These are phyloP conservation scores for Shiraia bambusicola DNA, from an alignment of 2,329 filamentous ascomycete species.

Conservation along the genomic window DNA sequence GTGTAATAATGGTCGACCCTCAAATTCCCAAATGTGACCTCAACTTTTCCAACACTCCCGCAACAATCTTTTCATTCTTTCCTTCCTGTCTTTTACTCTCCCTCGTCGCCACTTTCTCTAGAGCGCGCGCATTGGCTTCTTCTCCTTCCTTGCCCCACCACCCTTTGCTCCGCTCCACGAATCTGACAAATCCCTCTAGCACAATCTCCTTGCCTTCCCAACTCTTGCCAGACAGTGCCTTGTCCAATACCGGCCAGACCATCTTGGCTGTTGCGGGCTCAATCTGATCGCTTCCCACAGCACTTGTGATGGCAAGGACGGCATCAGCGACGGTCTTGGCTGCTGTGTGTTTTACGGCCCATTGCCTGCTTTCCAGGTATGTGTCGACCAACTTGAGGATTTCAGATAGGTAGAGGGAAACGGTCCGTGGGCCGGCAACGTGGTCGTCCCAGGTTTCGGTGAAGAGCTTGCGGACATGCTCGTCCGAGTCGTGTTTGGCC, in stretches of 20 bases:
- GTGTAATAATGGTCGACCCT: too few species aligned
- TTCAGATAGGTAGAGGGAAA: conserved; percentile 80
- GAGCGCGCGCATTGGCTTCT: conserved; percentile 61
- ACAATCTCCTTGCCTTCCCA: conserved; percentile 90
- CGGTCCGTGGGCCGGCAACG: conserved; percentile 79
- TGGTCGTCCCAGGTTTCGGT: conserved; percentile 86
- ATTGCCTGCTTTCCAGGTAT: conserved; percentile 77
- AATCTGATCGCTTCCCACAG: conserved; percentile 61
- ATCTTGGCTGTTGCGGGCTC: conserved; percentile 60
- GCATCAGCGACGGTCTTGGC: conserved; percentile 78
- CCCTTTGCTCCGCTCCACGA: conserved; percentile 65
- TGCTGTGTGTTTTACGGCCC: conserved; percentile 86
- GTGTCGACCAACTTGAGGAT: conserved; percentile 69
- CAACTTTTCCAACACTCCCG: conserved; percentile 18
- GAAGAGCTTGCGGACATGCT: conserved; percentile 77
- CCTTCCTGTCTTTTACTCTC: conserved; percentile 92
- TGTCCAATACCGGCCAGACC: conserved; percentile 84
- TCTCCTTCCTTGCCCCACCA: conserved; percentile 59
- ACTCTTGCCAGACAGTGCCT: conserved; percentile 81
- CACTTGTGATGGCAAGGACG: conserved; percentile 61
- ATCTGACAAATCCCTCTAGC: conserved; percentile 74
- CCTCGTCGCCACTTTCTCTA: conserved; percentile 68
- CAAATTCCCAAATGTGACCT: conserved; percentile 6
- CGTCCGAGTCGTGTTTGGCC: conserved; percentile 80
- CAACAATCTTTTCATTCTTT: conserved; percentile 57